Evolutionary conservation across 2,329 filamentous ascomycete species (phyloP).

Genomic region (Fusarium denticulatum): DNA sequence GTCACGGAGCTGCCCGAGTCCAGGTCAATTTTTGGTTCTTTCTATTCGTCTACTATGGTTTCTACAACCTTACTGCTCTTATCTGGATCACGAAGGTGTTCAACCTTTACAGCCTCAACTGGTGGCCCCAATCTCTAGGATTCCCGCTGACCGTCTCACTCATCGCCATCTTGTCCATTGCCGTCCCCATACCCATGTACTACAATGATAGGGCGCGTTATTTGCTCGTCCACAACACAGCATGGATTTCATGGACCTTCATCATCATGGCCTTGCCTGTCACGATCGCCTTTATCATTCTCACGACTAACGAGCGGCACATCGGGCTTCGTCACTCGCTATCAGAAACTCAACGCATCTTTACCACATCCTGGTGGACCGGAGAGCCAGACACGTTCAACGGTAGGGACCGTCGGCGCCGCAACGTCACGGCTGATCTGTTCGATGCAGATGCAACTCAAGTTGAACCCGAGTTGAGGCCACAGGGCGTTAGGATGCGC

Average conservation of each 20-base stretch:
- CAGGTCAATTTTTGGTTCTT: conserved; percentile 79
- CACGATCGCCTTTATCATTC: conserved; percentile 70
- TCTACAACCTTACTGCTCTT: conserved; percentile 73
- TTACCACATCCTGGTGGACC: conserved; percentile 73
- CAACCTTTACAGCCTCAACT: conserved; percentile 76
- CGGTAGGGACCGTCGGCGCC: conserved; percentile 55
- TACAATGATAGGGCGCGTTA: conserved; percentile 62
- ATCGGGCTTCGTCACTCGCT: conserved; percentile 68
- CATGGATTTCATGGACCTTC: conserved; percentile 76
- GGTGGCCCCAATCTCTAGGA: conserved; percentile 73
- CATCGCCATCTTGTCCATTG: conserved; percentile 69
- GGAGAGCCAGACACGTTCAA: conserved; percentile 63
- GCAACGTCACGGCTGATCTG: conserved; percentile 48
- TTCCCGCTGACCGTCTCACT: conserved; percentile 71
- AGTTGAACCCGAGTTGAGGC: conserved; percentile 38
- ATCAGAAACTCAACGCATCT: conserved; percentile 74
- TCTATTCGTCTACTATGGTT: conserved; percentile 74
- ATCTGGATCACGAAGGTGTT: conserved; percentile 79
- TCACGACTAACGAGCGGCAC: conserved; percentile 72
- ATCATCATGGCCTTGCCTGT: conserved; percentile 76
- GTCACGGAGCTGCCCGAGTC: conserved; percentile 71
- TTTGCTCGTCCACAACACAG: conserved; percentile 70
- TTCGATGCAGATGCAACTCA: conserved; percentile 52
- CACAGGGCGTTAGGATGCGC: conserved; percentile 54
- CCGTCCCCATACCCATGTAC: conserved; percentile 69